Percentiles rank a stretch among this genome's conserved stretches.
Conservation (phyloP, 805 yeast genomes). For the Teunomyces atbi region DNA sequence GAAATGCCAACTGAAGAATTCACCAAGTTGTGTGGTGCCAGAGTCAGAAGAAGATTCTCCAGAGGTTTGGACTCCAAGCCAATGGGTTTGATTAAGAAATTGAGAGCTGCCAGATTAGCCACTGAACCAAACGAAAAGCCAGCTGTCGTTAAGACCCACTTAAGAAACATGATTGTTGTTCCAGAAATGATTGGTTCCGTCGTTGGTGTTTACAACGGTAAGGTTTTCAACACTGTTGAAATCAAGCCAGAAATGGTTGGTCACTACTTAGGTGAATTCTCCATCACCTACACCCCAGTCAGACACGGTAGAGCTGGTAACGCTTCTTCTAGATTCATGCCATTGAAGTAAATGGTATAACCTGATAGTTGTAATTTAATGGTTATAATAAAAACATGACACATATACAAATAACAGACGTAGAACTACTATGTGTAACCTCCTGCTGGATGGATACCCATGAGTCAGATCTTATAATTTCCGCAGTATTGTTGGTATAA, state of each 20-base stretch:
- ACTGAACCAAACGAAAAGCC: slow-evolving; percentile 95
- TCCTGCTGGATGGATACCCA: not conserved
- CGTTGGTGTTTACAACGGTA: slow-evolving; percentile 99
- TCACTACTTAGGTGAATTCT: slow-evolving; percentile 99
- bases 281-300: slow-evolving; percentile 99
- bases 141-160: slow-evolving; percentile 96
- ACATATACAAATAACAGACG: slow-evolving; percentile 4
- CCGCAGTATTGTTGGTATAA: not conserved
- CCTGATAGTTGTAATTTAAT: slow-evolving; percentile 12
- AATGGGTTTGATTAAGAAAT: slow-evolving; percentile 93
- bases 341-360: slow-evolving; percentile 43
- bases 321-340: slow-evolving; percentile 77
- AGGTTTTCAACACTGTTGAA: slow-evolving; percentile 98
- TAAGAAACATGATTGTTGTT: slow-evolving; percentile 97
- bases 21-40: slow-evolving; percentile 93
- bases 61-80: slow-evolving; percentile 96
- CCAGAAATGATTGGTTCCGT: slow-evolving; percentile 99
- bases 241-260: slow-evolving; percentile 99
- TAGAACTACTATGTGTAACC: not conserved
- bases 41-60: slow-evolving; percentile 99
- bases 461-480: not conserved
- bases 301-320: slow-evolving; percentile 99
- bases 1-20: slow-evolving; percentile 96
- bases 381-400: slow-evolving; percentile 12
- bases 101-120: slow-evolving; percentile 94